phyloP scores from a whole-genome alignment of 2,329 filamentous ascomycete genomes.

The Fusarium penzigii region DNA sequence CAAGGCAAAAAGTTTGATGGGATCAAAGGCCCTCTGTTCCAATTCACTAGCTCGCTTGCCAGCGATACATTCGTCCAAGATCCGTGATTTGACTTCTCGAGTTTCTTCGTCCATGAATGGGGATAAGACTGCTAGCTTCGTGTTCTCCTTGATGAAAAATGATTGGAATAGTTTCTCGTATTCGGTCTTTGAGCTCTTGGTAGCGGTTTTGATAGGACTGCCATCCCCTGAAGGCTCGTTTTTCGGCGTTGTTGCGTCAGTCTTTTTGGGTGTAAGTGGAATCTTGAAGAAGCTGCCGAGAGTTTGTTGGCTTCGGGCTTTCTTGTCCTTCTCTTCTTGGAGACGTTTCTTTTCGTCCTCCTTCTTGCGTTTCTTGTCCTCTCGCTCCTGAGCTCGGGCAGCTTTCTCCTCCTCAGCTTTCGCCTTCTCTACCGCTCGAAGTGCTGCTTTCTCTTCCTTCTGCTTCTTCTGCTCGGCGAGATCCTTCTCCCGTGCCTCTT shows the following conservation, averaged over 20 bases:
- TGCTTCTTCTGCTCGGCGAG: conserved; percentile 40
- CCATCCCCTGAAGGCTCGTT: conserved; percentile 32
- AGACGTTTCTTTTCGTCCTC: conserved; percentile 47
- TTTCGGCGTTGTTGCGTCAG: conserved; percentile 35
- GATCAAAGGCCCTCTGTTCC: conserved; percentile 44
- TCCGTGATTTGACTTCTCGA: conserved; percentile 49
- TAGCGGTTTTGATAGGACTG: conserved; percentile 13
- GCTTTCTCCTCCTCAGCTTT: conserved; percentile 43
- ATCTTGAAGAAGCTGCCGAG: conserved; percentile 50
- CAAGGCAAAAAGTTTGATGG: conserved; percentile 48
- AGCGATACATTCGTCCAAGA: conserved; percentile 54
- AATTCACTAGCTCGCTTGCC: conserved; percentile 47
- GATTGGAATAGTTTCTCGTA: conserved; percentile 76
- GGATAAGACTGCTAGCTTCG: conserved; percentile 64
- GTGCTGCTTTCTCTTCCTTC: conserved; percentile 36
- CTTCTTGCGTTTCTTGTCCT: conserved; percentile 48
- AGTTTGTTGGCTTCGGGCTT: conserved; percentile 48
- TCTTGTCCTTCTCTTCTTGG: conserved; percentile 49
- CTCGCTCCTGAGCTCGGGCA: conserved; percentile 39
- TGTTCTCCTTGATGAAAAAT: conserved; percentile 76
- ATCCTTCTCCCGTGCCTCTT: conserved; percentile 40
- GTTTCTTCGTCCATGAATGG: conserved; percentile 61
- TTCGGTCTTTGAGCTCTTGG: conserved; percentile 41
- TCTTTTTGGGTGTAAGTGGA: conserved; percentile 44
- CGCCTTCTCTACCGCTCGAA: conserved; percentile 40